A percentile compares a stretch with the other conserved stretches of the same genome.
These are phyloP conservation scores for Pyrus bretschneideri DNA, from an alignment of 306 rosid genomes.

Conservation along the genomic window DNA sequence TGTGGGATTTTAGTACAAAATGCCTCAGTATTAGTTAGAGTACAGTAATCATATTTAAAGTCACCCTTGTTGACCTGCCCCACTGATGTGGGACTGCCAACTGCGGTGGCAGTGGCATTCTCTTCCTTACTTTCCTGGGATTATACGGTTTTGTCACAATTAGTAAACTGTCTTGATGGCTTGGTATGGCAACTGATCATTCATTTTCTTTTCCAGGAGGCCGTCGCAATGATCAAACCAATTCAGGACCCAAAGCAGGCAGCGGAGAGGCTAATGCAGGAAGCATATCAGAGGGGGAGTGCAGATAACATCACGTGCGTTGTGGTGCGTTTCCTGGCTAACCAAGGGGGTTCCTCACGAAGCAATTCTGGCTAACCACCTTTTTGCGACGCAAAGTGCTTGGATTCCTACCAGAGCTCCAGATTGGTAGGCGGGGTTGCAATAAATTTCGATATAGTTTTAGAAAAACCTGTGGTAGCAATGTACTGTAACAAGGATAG, in stretches of 20 bases:
- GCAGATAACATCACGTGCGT: slow-evolving; percentile 89
- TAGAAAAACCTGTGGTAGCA: slow-evolving; percentile 38
- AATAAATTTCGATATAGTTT: slow-evolving; percentile 21
- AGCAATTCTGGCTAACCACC: slow-evolving; percentile 33
- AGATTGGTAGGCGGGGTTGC: slow-evolving; percentile 13
- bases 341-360: slow-evolving; percentile 48
- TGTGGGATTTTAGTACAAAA: too few relatives aligned
- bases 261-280: slow-evolving; percentile 81
- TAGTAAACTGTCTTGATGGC: neutral
- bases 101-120: too few relatives aligned
- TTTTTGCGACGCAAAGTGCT: neutral
- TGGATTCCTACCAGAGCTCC: slow-evolving; percentile 9
- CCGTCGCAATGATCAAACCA: slow-evolving; percentile 73
- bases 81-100: too few relatives aligned
- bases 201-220: slow-evolving; percentile 48
- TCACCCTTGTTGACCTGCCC: too few relatives aligned
- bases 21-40: too few relatives aligned
- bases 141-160: neutral
- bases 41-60: too few relatives aligned
- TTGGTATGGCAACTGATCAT: neutral
- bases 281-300: slow-evolving; percentile 87
- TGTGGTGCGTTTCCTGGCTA: slow-evolving; percentile 80
- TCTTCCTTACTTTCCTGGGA: neutral
- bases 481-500: slow-evolving; percentile 38
- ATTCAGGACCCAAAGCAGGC: slow-evolving; percentile 78